Percentiles rank a stretch among this genome's conserved stretches.
Evolutionary conservation across 164 flowering plant species (phyloP).

Genomic region (Magnolia kwangsiensis): DNA sequence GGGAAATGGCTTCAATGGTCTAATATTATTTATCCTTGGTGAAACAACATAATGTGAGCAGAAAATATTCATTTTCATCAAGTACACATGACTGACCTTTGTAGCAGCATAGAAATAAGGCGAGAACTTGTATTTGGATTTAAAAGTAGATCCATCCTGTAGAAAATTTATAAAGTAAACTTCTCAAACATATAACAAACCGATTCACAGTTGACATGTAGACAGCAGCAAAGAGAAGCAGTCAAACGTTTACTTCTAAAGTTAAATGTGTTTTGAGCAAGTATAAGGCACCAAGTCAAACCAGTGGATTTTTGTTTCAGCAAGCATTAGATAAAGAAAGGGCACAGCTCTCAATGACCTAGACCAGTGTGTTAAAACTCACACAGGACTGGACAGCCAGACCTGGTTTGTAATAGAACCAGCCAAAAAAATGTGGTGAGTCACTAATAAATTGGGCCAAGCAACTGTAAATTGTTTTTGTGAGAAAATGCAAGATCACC

Average conservation of each 20-base stretch:
- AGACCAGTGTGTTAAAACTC: not conserved
- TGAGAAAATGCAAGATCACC: not conserved
- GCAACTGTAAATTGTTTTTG: not conserved
- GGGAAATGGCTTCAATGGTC: not conserved
- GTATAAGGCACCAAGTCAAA: not conserved
- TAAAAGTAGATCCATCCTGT: constrained; percentile 70
- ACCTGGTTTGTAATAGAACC: not conserved
- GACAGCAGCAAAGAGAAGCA: not conserved
- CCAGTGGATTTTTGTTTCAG: not conserved
- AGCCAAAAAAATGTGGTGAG: not conserved
- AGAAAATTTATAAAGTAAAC: not conserved
- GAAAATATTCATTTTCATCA: not conserved
- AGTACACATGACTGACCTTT: constrained; percentile 33
- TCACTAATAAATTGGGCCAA: too few species aligned
- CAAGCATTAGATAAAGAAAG: not conserved
- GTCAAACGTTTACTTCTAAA: too few species aligned
- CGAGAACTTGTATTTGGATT: constrained; percentile 66
- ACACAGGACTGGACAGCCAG: not conserved
- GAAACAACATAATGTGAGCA: not conserved
- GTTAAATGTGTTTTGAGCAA: not conserved
- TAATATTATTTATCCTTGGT: not conserved
- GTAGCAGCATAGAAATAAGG: constrained; percentile 70
- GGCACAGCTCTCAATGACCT: not conserved
- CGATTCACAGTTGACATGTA: not conserved
- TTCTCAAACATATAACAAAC: not conserved